Conservation (phyloP, 2,329 filamentous ascomycete genomes). For the Rugonectria rugulosa region DNA sequence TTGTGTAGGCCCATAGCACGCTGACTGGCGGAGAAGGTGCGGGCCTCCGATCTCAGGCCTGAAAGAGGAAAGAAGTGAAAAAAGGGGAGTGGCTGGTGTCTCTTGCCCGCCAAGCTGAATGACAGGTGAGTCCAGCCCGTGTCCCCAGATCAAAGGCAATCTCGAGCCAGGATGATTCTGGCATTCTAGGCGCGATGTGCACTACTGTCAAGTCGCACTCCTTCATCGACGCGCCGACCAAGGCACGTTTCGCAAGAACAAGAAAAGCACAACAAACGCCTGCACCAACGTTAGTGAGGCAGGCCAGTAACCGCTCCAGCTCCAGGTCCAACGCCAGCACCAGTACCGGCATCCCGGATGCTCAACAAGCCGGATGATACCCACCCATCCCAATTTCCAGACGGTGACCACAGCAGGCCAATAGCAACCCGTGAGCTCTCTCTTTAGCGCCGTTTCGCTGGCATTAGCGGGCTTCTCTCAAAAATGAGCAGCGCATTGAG, state of each 20-base stretch:
- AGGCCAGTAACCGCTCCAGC: no score
- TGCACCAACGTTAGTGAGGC: constrained; percentile 7
- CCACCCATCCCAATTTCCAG: constrained; percentile 34
- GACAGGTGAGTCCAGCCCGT: constrained; percentile 8
- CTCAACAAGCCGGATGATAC: constrained; percentile 35
- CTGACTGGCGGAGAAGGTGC: not conserved
- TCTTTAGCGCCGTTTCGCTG: constrained; percentile 30
- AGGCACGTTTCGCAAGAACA: constrained; percentile 14
- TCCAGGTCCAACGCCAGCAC: no score
- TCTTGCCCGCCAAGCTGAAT: constrained; percentile 3
- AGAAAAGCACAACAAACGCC: constrained; percentile 21
- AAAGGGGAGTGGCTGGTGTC: constrained; percentile 17
- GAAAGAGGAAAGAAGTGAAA: no score
- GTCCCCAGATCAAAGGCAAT: constrained; percentile 13
- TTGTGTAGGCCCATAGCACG: no score
- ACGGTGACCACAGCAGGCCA: constrained; percentile 20
- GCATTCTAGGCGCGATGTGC: not conserved
- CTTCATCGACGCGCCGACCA: constrained; percentile 1
- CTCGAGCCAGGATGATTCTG: constrained; percentile 13
- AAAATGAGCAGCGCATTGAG: constrained; percentile 25
- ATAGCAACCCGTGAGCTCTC: constrained; percentile 19
- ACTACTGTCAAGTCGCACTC: not conserved
- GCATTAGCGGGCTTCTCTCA: constrained; percentile 25
- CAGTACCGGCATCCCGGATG: constrained; percentile 40
- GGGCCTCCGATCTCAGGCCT: not conserved